A percentile compares a stretch with the other conserved stretches of the same genome.
phyloP scores from a whole-genome alignment of 441 rosid species.

The Populus tomentosa region DNA sequence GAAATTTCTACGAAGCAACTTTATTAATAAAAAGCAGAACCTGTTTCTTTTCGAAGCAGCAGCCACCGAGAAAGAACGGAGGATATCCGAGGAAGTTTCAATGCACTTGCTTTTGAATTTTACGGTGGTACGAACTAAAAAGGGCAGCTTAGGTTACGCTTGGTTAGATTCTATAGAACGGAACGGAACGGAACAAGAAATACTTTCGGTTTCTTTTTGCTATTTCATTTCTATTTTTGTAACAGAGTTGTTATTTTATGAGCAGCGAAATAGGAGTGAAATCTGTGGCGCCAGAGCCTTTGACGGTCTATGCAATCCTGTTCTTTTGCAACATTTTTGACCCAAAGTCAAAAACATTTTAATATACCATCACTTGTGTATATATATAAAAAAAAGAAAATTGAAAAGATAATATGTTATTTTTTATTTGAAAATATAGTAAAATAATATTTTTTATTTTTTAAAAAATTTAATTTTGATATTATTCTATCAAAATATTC shows the following conservation, averaged over 20 bases:
- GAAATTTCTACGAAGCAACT: background rate
- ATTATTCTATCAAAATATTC: no score
- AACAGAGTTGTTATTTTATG: background rate
- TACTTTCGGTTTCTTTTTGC: background rate
- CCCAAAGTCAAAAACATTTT: background rate
- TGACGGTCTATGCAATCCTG: background rate
- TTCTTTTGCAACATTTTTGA: background rate
- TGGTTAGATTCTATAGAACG: background rate
- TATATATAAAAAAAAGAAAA: no score
- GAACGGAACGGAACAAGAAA: background rate
- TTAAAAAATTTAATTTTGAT: no score
- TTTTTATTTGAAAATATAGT: no score
- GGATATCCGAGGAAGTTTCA: background rate
- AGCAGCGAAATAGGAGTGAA: background rate
- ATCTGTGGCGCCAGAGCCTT: background rate
- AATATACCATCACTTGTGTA: no score
- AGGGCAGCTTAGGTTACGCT: background rate
- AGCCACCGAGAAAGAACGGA: background rate
- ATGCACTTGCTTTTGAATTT: background rate
- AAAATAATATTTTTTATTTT: no score
- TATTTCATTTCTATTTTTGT: background rate
- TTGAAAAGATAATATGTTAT: no score
- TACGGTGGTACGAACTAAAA: background rate
- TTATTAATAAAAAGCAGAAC: no score
- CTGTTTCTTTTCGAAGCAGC: background rate